These are phyloP conservation scores for Metschnikowia matae DNA, from an alignment of 805 yeast species.

Conservation along the genomic window DNA sequence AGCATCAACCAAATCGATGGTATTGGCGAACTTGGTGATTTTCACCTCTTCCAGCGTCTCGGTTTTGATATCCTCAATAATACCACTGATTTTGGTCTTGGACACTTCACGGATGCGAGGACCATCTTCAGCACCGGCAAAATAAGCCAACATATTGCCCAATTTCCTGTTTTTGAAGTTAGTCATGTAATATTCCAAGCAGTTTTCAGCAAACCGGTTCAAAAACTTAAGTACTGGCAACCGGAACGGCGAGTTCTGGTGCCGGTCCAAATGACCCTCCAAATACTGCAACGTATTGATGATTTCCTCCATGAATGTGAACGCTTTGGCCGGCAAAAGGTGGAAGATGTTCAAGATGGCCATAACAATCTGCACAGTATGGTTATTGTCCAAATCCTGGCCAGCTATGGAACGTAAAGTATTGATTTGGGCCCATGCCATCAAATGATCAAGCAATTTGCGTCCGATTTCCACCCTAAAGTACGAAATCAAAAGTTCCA, in stretches of 20 bases:
- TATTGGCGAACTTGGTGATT: slow-evolving; percentile 65
- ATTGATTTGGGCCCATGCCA: slow-evolving; percentile 92
- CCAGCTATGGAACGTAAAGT: slow-evolving; percentile 72
- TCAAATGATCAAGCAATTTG: slow-evolving; percentile 84
- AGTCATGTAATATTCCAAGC: slow-evolving; percentile 63
- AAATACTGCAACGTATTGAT: slow-evolving; percentile 69
- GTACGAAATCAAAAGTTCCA: slow-evolving; percentile 84
- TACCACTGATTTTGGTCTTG: slow-evolving; percentile 46
- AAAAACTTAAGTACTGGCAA: slow-evolving; percentile 84
- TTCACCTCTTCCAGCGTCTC: slow-evolving; percentile 52
- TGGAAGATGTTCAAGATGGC: slow-evolving; percentile 91
- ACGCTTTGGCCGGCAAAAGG: slow-evolving; percentile 86
- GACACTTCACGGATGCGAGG: slow-evolving; percentile 53
- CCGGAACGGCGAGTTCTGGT: slow-evolving; percentile 84
- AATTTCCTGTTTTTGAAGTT: slow-evolving; percentile 60
- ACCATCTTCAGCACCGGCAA: slow-evolving; percentile 54
- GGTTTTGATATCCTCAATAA: slow-evolving; percentile 45
- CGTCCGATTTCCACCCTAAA: slow-evolving; percentile 96
- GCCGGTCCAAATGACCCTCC: slow-evolving; percentile 80
- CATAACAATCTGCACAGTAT: slow-evolving; percentile 79
- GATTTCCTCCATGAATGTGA: slow-evolving; percentile 84
- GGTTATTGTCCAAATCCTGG: slow-evolving; percentile 75
- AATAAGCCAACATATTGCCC: slow-evolving; percentile 65
- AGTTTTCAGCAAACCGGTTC: slow-evolving; percentile 74
- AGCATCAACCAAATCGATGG: slow-evolving; percentile 60